A percentile compares a stretch with the other conserved stretches of the same genome.
Evolutionary conservation across 805 yeast genomes (phyloP).

Genomic region (Trichomonascus vanleenenianus): DNA sequence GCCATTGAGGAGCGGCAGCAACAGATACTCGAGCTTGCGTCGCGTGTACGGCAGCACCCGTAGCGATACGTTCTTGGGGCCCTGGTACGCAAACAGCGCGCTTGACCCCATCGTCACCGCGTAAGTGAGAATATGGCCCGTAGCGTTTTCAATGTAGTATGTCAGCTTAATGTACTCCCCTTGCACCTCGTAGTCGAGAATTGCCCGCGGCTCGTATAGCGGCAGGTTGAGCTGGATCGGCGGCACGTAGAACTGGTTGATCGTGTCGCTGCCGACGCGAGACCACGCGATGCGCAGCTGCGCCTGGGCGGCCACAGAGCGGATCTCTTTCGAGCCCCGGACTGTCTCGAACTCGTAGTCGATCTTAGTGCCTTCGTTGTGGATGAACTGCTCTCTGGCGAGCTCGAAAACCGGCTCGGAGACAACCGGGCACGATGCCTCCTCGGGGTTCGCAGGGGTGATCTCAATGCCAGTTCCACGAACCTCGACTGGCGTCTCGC

Average conservation of each 20-base stretch:
- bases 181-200: constrained; percentile 30
- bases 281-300: constrained; percentile 27
- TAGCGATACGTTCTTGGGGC: constrained; percentile 25
- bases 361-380: constrained; percentile 15
- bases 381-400: constrained; percentile 4
- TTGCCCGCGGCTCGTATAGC: constrained; percentile 60
- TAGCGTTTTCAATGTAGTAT: constrained; percentile 67
- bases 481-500: constrained; percentile 17
- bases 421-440: constrained; percentile 13
- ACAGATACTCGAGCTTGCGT: constrained; percentile 25
- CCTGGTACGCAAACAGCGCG: constrained; percentile 34
- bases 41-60: constrained; percentile 59
- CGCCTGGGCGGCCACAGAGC: constrained; percentile 23
- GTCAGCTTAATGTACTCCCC: constrained; percentile 4
- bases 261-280: constrained; percentile 10
- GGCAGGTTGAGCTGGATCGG: constrained; percentile 52
- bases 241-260: constrained; percentile 19
- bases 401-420: constrained; percentile 8
- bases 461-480: constrained; percentile 17
- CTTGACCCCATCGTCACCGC: constrained; percentile 39
- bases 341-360: constrained; percentile 14
- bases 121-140: constrained; percentile 60
- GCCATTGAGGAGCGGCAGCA: constrained; percentile 21
- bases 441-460: constrained; percentile 12
- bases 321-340: constrained; percentile 14